A percentile compares a stretch with the other conserved stretches of the same genome.
Evolutionary conservation across 2,329 filamentous ascomycete species (phyloP).

Genomic region (Elsinoe ampelina): DNA sequence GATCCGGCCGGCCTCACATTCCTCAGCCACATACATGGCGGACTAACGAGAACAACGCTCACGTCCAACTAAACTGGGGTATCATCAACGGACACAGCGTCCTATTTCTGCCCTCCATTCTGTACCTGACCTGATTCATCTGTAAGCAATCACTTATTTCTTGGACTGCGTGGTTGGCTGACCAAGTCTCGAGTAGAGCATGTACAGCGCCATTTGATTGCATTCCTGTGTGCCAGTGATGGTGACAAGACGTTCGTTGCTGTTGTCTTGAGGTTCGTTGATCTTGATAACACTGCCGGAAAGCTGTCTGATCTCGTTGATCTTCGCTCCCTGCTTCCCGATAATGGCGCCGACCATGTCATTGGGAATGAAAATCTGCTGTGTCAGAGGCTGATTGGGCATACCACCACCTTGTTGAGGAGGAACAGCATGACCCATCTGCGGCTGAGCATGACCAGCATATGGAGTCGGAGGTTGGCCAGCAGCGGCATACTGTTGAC

Average conservation of each 20-base stretch:
- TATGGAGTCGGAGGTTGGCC: slow-evolving; percentile 67
- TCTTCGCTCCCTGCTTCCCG: slow-evolving; percentile 96
- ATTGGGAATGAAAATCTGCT: slow-evolving; percentile 98
- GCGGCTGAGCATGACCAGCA: slow-evolving; percentile 54
- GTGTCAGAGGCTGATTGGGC: slow-evolving; percentile 77
- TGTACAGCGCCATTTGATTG: slow-evolving; percentile 99
- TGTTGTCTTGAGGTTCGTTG: slow-evolving; percentile 98
- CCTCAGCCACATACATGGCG: background rate
- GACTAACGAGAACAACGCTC: background rate
- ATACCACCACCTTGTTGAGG: slow-evolving; percentile 65
- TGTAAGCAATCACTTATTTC: slow-evolving; percentile 16
- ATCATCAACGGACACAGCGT: background rate
- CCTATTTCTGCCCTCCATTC: slow-evolving; percentile 17
- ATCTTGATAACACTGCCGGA: slow-evolving; percentile 99
- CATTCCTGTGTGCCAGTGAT: slow-evolving; percentile 97
- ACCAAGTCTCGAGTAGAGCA: slow-evolving; percentile 98
- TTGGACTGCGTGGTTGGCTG: slow-evolving; percentile 37
- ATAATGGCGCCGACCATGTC: slow-evolving; percentile 99
- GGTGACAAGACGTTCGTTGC: slow-evolving; percentile 93
- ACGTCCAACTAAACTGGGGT: slow-evolving; percentile 2
- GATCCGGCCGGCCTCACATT: slow-evolving; percentile 10
- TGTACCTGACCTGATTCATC: slow-evolving; percentile 16
- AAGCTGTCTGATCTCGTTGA: slow-evolving; percentile 96
- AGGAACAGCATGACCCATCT: slow-evolving; percentile 54
- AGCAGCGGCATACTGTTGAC: slow-evolving; percentile 66